These are phyloP conservation scores for Alliaria petiolata DNA, from an alignment of 345 rosid genomes.

Conservation along the genomic window DNA sequence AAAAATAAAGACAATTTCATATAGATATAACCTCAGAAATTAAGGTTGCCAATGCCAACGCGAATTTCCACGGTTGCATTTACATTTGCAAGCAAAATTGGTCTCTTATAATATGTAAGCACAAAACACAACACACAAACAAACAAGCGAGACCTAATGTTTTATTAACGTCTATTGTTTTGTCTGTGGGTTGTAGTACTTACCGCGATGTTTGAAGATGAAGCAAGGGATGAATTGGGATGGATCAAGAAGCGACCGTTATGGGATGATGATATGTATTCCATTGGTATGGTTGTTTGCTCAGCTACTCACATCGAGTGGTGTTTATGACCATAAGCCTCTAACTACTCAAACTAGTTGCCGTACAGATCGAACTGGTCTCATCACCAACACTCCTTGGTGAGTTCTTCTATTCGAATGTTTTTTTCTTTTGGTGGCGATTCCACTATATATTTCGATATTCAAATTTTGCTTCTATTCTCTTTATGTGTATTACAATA, in stretches of 20 bases:
- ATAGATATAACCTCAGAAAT: background rate
- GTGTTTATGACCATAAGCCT: conserved; percentile 42
- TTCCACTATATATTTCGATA: background rate
- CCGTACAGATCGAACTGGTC: conserved; percentile 69
- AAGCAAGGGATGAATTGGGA: conserved; percentile 23
- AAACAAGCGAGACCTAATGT: background rate
- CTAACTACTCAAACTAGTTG: conserved; percentile 58
- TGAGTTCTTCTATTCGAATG: conserved; percentile 14
- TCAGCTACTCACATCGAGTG: conserved; percentile 48
- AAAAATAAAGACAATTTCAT: background rate
- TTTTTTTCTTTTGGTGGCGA: background rate
- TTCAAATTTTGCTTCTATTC: background rate
- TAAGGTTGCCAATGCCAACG: background rate
- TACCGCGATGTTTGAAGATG: conserved; percentile 39
- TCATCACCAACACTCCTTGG: conserved; percentile 56
- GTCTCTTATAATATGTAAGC: too few relatives aligned
- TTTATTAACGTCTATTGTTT: background rate
- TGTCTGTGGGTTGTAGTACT: conserved; percentile 32
- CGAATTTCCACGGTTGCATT: background rate
- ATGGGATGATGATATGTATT: conserved; percentile 44
- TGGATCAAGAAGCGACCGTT: conserved; percentile 44
- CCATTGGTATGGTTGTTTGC: conserved; percentile 50
- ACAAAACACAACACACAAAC: background rate
- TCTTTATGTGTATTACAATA: conserved; percentile 19
- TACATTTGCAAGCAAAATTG: background rate